Evolutionary conservation across 352 stramenopile genomes (phyloP).

Genomic region (Phytophthora litchii): DNA sequence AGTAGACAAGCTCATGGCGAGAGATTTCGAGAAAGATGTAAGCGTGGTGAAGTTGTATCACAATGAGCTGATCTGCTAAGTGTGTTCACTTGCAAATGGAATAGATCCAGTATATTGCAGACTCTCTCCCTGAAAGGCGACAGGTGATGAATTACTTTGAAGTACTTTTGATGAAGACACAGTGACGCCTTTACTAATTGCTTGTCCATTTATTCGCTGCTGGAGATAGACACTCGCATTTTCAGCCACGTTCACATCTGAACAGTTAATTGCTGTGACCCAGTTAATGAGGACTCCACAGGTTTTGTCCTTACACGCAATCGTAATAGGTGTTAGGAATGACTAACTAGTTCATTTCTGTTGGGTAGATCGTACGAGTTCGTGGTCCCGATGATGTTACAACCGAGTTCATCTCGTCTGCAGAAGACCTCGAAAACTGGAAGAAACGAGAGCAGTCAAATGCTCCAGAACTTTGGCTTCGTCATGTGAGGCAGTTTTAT

Average conservation of each 20-base stretch:
- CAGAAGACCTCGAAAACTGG: slow-evolving; percentile 48
- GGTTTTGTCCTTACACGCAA: slow-evolving; percentile 16
- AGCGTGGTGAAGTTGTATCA: not conserved
- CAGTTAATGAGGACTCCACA: slow-evolving; percentile 69
- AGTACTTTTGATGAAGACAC: not conserved
- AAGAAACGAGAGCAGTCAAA: slow-evolving; percentile 55
- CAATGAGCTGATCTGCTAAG: not conserved
- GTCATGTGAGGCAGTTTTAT: slow-evolving; percentile 75
- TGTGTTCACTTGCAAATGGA: not conserved
- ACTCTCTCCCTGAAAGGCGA: slow-evolving; percentile 55
- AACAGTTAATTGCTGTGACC: slow-evolving; percentile 58
- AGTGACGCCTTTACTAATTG: not conserved
- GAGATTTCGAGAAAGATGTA: slow-evolving; percentile 75
- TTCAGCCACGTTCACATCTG: slow-evolving; percentile 78
- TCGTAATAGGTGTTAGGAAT: slow-evolving; percentile 3
- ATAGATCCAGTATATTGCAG: slow-evolving; percentile 68
- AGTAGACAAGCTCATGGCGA: slow-evolving; percentile 79
- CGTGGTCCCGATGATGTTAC: slow-evolving; percentile 60
- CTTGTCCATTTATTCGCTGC: not conserved
- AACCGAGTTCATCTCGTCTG: slow-evolving; percentile 64
- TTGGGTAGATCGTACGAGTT: slow-evolving; percentile 66
- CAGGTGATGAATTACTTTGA: slow-evolving; percentile 44
- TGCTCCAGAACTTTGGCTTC: slow-evolving; percentile 70
- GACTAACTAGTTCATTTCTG: not conserved
- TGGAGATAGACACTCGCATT: slow-evolving; percentile 69